phyloP scores from a whole-genome alignment of 2,329 filamentous ascomycete genomes.

The Pseudomassariella vexata region DNA sequence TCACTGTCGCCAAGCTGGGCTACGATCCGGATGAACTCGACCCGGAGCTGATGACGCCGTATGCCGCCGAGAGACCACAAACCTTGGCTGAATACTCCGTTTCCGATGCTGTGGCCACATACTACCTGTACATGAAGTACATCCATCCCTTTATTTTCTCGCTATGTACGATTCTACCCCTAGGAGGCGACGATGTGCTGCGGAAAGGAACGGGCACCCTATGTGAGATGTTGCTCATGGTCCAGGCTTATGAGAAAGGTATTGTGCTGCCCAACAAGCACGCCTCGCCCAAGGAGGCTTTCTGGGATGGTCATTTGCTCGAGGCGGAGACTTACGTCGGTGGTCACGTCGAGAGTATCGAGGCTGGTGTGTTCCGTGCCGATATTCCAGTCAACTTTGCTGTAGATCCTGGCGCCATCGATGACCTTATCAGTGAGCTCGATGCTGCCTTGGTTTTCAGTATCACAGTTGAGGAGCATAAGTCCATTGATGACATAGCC shows the following conservation, averaged over 20 bases:
- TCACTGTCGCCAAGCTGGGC: slow-evolving; percentile 94
- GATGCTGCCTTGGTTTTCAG: slow-evolving; percentile 88
- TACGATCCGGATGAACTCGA: slow-evolving; percentile 98
- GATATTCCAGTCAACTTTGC: slow-evolving; percentile 94
- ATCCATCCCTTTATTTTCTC: slow-evolving; percentile 99
- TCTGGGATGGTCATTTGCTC: slow-evolving; percentile 93
- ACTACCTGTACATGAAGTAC: slow-evolving; percentile 99
- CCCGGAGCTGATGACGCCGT: slow-evolving; percentile 93
- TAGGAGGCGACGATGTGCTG: slow-evolving; percentile 86
- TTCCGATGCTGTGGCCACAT: slow-evolving; percentile 96
- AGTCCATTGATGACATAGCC: slow-evolving; percentile 69
- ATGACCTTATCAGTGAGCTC: slow-evolving; percentile 80
- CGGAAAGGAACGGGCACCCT: slow-evolving; percentile 95
- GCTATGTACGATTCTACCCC: slow-evolving; percentile 88
- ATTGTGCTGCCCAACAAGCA: slow-evolving; percentile 98
- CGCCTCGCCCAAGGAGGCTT: slow-evolving; percentile 80
- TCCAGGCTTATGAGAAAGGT: slow-evolving; percentile 86
- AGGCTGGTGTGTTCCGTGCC: slow-evolving; percentile 91
- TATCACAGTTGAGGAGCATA: slow-evolving; percentile 78
- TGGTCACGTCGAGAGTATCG: slow-evolving; percentile 98
- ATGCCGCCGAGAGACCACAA: slow-evolving; percentile 84
- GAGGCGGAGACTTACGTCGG: slow-evolving; percentile 98
- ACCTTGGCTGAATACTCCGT: slow-evolving; percentile 97
- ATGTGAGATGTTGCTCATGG: slow-evolving; percentile 99
- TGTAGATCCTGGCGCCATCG: slow-evolving; percentile 81